Percentiles rank a stretch among this genome's conserved stretches.
These are phyloP conservation scores for Leucoagaricus sp. DNA, from an alignment of 1,284 basidiomycete species.

Conservation along the genomic window DNA sequence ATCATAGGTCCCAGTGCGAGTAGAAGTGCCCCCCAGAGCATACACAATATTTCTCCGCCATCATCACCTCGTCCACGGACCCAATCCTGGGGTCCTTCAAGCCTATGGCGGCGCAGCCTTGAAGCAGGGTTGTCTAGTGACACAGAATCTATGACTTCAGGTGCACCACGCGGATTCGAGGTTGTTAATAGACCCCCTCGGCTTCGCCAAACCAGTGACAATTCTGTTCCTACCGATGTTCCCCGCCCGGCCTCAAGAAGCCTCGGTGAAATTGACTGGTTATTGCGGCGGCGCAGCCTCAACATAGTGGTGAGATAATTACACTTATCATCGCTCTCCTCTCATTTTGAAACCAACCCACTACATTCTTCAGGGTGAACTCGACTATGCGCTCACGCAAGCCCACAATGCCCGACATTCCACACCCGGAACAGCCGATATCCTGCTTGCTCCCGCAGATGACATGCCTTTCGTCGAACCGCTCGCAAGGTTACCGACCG, in stretches of 20 bases:
- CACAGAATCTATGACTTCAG: constrained; percentile 46
- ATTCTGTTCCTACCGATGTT: constrained; percentile 38
- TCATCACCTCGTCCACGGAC: constrained; percentile 47
- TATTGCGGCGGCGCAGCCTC: constrained; percentile 66
- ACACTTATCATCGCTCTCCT: constrained; percentile 6
- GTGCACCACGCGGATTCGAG: constrained; percentile 58
- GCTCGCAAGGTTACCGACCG: constrained; percentile 38
- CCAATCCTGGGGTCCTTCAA: constrained; percentile 55
- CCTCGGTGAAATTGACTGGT: constrained; percentile 74
- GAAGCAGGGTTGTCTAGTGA: constrained; percentile 50
- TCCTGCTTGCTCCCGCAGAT: constrained; percentile 44
- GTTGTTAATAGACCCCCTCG: constrained; percentile 68
- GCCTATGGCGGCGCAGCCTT: constrained; percentile 43
- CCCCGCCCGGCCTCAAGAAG: constrained; percentile 40
- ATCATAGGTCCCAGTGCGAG: constrained; percentile 24
- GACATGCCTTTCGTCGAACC: constrained; percentile 23
- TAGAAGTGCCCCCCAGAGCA: constrained; percentile 38
- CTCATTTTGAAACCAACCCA: constrained; percentile 15
- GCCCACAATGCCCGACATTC: constrained; percentile 42
- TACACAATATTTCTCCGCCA: constrained; percentile 43
- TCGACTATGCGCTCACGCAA: constrained; percentile 62
- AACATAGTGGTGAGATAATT: constrained; percentile 58
- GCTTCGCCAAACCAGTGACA: constrained; percentile 43
- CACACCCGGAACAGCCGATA: constrained; percentile 48
- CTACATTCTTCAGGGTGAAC: constrained; percentile 53